These are phyloP conservation scores for Lantana camara DNA, from an alignment of 257 asterid genomes.

Conservation along the genomic window DNA sequence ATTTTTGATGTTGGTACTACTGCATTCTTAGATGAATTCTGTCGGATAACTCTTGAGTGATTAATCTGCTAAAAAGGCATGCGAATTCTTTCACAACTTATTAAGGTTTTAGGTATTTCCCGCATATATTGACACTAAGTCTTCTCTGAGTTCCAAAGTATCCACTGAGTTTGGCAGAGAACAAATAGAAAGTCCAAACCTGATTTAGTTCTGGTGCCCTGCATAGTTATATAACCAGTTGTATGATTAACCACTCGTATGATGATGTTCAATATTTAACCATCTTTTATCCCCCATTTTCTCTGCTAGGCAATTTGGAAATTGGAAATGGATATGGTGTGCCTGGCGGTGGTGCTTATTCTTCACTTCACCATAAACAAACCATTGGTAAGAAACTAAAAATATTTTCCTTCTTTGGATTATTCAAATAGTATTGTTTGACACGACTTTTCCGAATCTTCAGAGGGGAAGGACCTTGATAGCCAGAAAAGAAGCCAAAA, in stretches of 20 bases:
- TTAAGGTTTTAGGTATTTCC: too few species aligned
- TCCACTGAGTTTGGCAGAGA: background rate
- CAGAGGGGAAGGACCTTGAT: conserved; percentile 43
- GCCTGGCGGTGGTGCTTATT: conserved; percentile 97
- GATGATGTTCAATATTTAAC: background rate
- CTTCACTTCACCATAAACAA: conserved; percentile 36
- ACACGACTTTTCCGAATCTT: conserved; percentile 23
- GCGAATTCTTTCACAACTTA: too few species aligned
- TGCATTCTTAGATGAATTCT: too few species aligned
- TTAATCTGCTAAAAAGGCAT: too few species aligned
- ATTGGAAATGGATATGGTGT: conserved; percentile 99
- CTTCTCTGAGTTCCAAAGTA: background rate
- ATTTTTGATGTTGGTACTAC: too few species aligned
- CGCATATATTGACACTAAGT: too few species aligned
- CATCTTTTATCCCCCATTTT: too few species aligned
- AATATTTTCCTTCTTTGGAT: conserved; percentile 22
- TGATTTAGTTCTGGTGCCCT: conserved; percentile 8
- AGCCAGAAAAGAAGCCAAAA: conserved; percentile 40
- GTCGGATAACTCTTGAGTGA: too few species aligned
- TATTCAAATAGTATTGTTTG: conserved; percentile 23
- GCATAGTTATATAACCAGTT: background rate
- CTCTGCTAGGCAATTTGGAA: conserved; percentile 69
- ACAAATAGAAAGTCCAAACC: conserved; percentile 2
- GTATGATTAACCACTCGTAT: conserved; percentile 6
- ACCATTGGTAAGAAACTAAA: conserved; percentile 52